Evolutionary conservation across 164 flowering plant species (phyloP), one percentile per base, ranked within the genome.

Genomic region (grape (Vitis vinifera)): DNA sequence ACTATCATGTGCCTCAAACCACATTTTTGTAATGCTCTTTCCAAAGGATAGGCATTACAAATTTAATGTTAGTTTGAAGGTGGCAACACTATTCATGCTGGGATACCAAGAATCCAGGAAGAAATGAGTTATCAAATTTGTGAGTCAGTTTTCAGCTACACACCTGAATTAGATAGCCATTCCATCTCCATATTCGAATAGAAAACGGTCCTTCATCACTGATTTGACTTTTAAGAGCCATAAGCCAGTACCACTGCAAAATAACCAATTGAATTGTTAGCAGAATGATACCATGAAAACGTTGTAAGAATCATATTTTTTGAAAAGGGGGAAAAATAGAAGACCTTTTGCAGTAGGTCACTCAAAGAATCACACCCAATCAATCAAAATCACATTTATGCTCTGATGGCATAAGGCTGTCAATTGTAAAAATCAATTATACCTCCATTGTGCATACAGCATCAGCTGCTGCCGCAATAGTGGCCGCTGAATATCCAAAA

Each of bases 381-480:
- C 59, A 17, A 69, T 23, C 66, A n/a, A 68, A 51, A 53, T 53
- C 53, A 49, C 5, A 37, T 37, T 37, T 37, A 37, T 37, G 4
- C 44, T 37, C 44, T 37, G 44, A 67, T 27, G 65, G 68, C 27
- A 37, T 16, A 63, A 48, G 56, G 48, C 3, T 55, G 60, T 61
- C 29, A 31, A 51, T 47, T 61, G 19, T 29, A 68, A 63, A 65
- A 11, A 10, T 50, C 27, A 16, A 56, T 30, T 53, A 5, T 76
- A 93, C 97, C 95, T 93, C 97, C 85, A 83, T 84, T 37, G 93
- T 87, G 76, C 79, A 81, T 62, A 88, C 93, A 67, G 87, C 70
- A 70, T 89, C 83, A 67, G 72, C 85, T 65, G 91, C 92, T 49
- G 95, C 87, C 51, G 87, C 81, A 69, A 86, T 81, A n/a, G 93